Conservation (phyloP, 2,329 filamentous ascomycete species). For the Tolypocladium album region DNA sequence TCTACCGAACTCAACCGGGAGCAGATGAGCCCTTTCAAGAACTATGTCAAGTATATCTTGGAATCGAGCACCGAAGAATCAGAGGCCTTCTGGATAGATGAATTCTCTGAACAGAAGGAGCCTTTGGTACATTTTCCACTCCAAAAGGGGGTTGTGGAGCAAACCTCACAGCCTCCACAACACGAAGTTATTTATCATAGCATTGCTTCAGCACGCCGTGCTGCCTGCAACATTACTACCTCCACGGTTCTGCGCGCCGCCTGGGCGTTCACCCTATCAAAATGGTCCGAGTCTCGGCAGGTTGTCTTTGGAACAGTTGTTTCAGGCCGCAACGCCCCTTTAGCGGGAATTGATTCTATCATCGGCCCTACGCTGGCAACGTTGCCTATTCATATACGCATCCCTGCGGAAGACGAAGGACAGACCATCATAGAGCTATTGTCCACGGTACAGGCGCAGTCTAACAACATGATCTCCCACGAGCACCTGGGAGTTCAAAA, state of each 20-base stretch:
- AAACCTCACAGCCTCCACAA: background rate
- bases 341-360: slow-evolving; percentile 1
- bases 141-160: background rate
- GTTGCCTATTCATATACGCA: background rate
- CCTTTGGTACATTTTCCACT: background rate
- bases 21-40: background rate
- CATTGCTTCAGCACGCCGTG: background rate
- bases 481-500: slow-evolving; percentile 4
- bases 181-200: background rate
- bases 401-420: background rate
- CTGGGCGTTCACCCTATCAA: background rate
- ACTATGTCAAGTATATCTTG: background rate
- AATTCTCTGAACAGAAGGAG: background rate
- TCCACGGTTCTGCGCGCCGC: slow-evolving; percentile 1
- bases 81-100: background rate
- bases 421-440: background rate
- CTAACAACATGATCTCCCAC: slow-evolving; percentile 1
- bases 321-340: background rate
- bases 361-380: slow-evolving; percentile 4
- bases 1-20: background rate
- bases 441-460: background rate
- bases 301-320: slow-evolving; percentile 1
- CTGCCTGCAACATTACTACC: background rate
- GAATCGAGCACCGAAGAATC: background rate
- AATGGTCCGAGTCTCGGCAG: background rate